A percentile compares a stretch with the other conserved stretches of the same genome.
Evolutionary conservation across 169 alveolate species (phyloP).

Genomic region (Nephromyces sp.): DNA sequence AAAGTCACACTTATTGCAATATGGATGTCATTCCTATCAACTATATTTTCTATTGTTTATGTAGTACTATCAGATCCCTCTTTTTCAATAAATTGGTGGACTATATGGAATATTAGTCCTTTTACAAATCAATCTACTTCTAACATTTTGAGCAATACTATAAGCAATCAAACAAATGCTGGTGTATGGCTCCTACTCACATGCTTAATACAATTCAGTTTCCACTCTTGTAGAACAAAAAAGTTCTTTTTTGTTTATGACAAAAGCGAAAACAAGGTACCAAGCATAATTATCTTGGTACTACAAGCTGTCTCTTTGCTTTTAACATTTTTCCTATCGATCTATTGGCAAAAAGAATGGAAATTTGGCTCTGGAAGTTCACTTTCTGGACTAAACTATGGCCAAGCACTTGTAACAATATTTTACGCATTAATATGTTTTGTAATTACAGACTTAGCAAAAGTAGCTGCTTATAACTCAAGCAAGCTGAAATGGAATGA

Average conservation of each 20-base stretch:
- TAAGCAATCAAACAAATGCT: conserved; percentile 19
- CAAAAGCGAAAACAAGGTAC: conserved; percentile 7
- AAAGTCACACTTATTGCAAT: conserved; percentile 9
- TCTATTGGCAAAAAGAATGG: conserved; percentile 29
- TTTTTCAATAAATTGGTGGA: conserved; percentile 22
- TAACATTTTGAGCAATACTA: not conserved
- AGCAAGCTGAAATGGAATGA: no score
- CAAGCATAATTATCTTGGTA: conserved; percentile 12
- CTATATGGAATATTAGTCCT: conserved; percentile 6
- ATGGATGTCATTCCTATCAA: conserved; percentile 22
- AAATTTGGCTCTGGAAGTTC: conserved; percentile 15
- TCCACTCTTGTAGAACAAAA: conserved; percentile 25
- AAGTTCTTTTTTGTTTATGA: conserved; percentile 1
- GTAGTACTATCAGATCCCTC: conserved; percentile 20
- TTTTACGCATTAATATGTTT: conserved; percentile 26
- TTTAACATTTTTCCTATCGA: conserved; percentile 13
- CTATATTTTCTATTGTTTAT: conserved; percentile 13
- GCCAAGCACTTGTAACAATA: conserved; percentile 30
- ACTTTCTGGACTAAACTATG: conserved; percentile 28
- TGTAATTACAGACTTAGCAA: conserved; percentile 14
- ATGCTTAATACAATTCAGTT: conserved; percentile 17
- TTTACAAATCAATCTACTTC: not conserved
- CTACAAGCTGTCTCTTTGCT: conserved; percentile 14
- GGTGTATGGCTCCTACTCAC: conserved; percentile 28
- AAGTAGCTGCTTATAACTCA: conserved; percentile 3